Evolutionary conservation across 371 early-diverging fungal genomes (phyloP), one percentile per base, ranked within the genome.

Genomic region (Rhizoclosmatium hyalinum): DNA sequence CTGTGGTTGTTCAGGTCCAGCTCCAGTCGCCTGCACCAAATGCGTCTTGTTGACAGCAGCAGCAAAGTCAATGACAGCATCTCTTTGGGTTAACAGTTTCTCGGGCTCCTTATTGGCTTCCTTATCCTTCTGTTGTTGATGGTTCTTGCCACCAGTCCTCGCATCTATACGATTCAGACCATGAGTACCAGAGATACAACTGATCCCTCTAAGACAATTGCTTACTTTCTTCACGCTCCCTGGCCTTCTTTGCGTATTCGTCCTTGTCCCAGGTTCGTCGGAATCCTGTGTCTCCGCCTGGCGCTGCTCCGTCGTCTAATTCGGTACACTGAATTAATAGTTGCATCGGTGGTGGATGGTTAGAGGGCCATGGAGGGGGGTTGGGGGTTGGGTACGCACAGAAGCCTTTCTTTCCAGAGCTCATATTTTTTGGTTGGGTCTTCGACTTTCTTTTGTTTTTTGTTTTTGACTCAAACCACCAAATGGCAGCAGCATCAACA

Each of bases 1-100:
- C 79, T 95, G 94, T 65, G 89, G 87, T 43, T 87, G 74, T 2
- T 86, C 83, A 19, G 55, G 55, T 0, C n/a, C 64, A 17, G 64
- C 64, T n/a, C 58, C 69, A 19, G 10, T 10, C 5, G 85, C 81
- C 74, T 91, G 89, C 2, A 95, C 94, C 10, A 96, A 90, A 77
- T 93, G 92, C 0, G 91, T 90, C 78, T 94, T 95, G 74, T 94
- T 94, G 4, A 96, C 83, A 74, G 90, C 91, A 8, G 87, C 82
- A 43, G 91, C 92, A 0, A 96, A 81, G 62, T 91, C 87, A 6
- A 95, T 71, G 50, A 85, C 83, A 53, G 87, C 88, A 43, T 91
- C 80, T 8, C 87, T 78, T 6, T 80, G 81, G 69, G 74, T 66
- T 39, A 87, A 77, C 12, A 83, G 77, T 45, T 32, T 50, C 65